Percentiles rank a stretch among this genome's conserved stretches.
phyloP scores from a whole-genome alignment of 2,329 filamentous ascomycete species.

The Aureobasidium sp. region DNA sequence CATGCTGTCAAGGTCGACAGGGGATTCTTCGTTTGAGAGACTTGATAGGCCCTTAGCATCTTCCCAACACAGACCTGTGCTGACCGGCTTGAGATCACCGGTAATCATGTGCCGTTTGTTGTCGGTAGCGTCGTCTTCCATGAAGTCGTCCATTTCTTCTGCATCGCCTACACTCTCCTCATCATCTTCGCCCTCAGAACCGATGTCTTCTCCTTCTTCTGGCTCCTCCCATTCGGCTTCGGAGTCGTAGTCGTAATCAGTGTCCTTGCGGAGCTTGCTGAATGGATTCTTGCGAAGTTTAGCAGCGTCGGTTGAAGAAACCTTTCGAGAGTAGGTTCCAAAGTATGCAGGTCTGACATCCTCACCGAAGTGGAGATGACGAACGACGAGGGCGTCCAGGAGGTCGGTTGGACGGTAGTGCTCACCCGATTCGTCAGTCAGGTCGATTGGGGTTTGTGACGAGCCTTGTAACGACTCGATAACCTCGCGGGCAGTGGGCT shows the following conservation, averaged over 20 bases:
- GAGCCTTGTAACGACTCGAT: constrained; percentile 37
- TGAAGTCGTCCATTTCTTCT: constrained; percentile 80
- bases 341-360: constrained; percentile 60
- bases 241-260: constrained; percentile 78
- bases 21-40: neutral
- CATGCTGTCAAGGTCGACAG: constrained; percentile 39
- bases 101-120: constrained; percentile 49
- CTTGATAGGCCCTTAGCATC: constrained; percentile 29
- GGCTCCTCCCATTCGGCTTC: constrained; percentile 78
- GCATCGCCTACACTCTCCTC: constrained; percentile 65
- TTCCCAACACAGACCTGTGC: constrained; percentile 79
- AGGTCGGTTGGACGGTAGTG: constrained; percentile 28
- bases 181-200: constrained; percentile 56
- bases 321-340: constrained; percentile 60
- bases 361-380: constrained; percentile 51
- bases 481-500: constrained; percentile 26
- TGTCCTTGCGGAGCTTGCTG: constrained; percentile 48
- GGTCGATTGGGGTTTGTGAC: constrained; percentile 31
- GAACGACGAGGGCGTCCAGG: constrained; percentile 51
- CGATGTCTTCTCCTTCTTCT: constrained; percentile 59
- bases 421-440: constrained; percentile 29
- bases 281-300: constrained; percentile 46
- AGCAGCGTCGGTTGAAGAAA: constrained; percentile 34
- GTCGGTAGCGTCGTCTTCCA: constrained; percentile 60
- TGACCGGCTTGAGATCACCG: constrained; percentile 65